Evolutionary conservation across 129 eudicot genomes (phyloP), one percentile per base, ranked within the genome.

Genomic region (Scalesia atractyloides): DNA sequence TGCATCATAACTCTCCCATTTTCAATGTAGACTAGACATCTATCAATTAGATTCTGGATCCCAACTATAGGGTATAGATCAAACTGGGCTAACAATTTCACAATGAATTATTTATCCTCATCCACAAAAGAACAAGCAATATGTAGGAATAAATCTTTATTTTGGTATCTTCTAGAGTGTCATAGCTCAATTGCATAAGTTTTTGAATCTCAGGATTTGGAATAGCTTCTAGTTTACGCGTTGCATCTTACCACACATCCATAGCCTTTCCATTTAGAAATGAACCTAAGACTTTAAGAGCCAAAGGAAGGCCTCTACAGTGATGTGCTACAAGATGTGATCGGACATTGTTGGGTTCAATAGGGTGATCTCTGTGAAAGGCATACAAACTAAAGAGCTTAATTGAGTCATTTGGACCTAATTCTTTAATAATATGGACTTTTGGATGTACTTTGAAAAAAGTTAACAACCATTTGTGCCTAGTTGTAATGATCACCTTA

Each of bases 251-350:
- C 86, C 86, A 82, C 10, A 66, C 58, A 16, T 61, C 80, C 5
- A 61, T 5, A 33, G 41, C 50, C 36, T 51, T 77, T 18, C 79
- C 79, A 33, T 24, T 15, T 49, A 68, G 61, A n/a, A 15, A 4
- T 0, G 44, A 49, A 30, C 66, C 75, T 9, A 70, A 20, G 33
- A 82, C 82, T 53, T 60, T 20, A 26, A 77, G 76, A 52, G 86
- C 82, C 66, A 82, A 68, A n/a, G 86, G 86, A 68, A 73, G 69
- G 39, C 80, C 83, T 57, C 33, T n/a, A 64, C 86, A 82, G 19
- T 61, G 70, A 3, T 64, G 13, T 18, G 36, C 53, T 44, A 54
- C 49, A 48, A 11, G 58, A 44, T 34, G 7, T 3, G 61, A 44
- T 2, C 5, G 65, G 36, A 17, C 37, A 2, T 18, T 5, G 65